A percentile compares a stretch with the other conserved stretches of the same genome.
Conservation (phyloP, 306 rosid species). For the Castanea mollissima region DNA sequence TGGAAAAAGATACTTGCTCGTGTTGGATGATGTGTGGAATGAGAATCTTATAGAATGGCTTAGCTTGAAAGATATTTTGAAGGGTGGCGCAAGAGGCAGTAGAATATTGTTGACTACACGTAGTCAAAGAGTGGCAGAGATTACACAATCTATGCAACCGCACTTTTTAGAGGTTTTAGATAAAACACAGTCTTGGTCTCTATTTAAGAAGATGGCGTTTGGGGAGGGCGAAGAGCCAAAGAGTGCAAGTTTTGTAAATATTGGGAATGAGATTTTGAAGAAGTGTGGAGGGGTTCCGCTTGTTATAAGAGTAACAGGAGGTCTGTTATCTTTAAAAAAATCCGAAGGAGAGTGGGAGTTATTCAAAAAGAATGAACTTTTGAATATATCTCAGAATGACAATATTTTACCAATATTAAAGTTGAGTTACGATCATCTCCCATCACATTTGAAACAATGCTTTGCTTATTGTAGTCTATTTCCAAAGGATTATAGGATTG, state of each 20-base stretch:
- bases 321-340: background rate
- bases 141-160: background rate
- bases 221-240: background rate
- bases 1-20: constrained; percentile 2
- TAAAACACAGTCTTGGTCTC: background rate
- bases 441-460: background rate
- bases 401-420: background rate
- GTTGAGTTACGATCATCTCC: background rate
- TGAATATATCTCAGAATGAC: background rate
- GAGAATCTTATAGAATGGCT: background rate
- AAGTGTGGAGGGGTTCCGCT: constrained; percentile 9
- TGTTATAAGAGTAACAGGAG: constrained; percentile 1
- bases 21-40: constrained; percentile 19
- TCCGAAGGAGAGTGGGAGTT: background rate
- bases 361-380: background rate
- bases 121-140: background rate
- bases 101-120: constrained; percentile 11
- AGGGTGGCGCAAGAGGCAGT: constrained; percentile 1
- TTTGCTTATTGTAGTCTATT: constrained; percentile 15
- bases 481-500: background rate
- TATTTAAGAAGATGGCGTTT: constrained; percentile 13
- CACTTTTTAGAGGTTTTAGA: background rate
- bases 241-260: background rate
- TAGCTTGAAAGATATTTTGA: background rate
- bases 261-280: background rate